Percentiles rank a stretch among this genome's conserved stretches.
Evolutionary conservation across 441 rosid genomes (phyloP).

Genomic region (California macrophylla): DNA sequence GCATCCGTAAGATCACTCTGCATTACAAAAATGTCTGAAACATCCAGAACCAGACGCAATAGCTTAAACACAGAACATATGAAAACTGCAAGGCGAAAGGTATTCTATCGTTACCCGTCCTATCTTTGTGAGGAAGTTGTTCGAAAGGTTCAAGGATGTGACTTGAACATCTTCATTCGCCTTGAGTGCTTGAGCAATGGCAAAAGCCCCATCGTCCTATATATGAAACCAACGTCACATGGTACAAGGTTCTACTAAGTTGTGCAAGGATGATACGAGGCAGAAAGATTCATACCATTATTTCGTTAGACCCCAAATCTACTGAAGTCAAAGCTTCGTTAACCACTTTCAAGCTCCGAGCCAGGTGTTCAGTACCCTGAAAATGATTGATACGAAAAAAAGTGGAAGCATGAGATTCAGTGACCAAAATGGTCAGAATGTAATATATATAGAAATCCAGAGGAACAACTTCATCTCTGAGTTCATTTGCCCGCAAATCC

Average conservation of each 20-base stretch:
- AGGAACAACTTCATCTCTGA: conserved; percentile 63
- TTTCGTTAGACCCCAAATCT: conserved; percentile 85
- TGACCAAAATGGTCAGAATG: background rate
- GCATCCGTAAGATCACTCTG: conserved; percentile 87
- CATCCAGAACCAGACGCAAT: background rate
- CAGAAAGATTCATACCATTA: conserved; percentile 37
- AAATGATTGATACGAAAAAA: conserved; percentile 10
- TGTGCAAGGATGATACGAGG: background rate
- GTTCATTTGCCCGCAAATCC: conserved; percentile 91
- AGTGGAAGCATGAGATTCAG: conserved; percentile 1
- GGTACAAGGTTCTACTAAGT: background rate
- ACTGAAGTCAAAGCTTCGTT: conserved; percentile 79
- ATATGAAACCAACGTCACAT: conserved; percentile 10
- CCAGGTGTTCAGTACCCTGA: conserved; percentile 75
- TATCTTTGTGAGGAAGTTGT: conserved; percentile 80
- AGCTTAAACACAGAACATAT: background rate
- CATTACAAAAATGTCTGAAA: conserved; percentile 10
- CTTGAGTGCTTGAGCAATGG: conserved; percentile 87
- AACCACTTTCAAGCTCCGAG: conserved; percentile 92
- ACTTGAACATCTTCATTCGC: conserved; percentile 84
- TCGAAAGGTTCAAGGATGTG: conserved; percentile 64
- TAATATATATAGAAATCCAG: conserved; percentile 6
- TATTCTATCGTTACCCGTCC: conserved; percentile 55
- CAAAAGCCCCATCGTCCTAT: conserved; percentile 90
- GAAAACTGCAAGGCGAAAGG: background rate